Evolutionary conservation across 2,329 filamentous ascomycete species (phyloP), one percentile per base, ranked within the genome.

Genomic region (Coleophoma eucalyptorum): DNA sequence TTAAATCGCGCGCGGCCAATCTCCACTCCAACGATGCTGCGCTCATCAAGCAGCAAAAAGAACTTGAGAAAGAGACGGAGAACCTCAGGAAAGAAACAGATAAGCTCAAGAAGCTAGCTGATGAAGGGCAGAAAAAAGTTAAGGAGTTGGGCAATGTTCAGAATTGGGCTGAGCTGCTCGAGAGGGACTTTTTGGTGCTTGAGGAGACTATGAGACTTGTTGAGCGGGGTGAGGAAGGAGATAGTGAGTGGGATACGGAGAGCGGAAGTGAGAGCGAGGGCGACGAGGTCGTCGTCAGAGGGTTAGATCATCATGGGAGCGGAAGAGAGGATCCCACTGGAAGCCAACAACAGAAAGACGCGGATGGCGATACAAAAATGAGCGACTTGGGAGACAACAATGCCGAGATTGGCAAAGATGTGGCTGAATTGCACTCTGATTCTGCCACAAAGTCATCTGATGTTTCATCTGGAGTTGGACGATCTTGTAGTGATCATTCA

Each of bases 91-190:
- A 77, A 57, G 85, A 90, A 65, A 84, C 79, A 46, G 81, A 84
- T 54, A 79, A 81, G 67, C 77, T 89, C 63, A 78, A 74, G 57
- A 78, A 78, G 57, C 74, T 89, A 59, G 83, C 83, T 5, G 79
- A 80, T 58, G 77, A 76, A 51, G 84, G 84, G 34, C 79, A 80
- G 43, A 77, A 78, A 57, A 78, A 77, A 62, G 72, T 93, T 52
- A 92, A 91, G 71, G 88, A 91, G 74, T 74, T 91, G 54, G 88
- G 89, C 20, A 85, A 91, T 65, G 80, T 93, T 64, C 88, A 93
- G 75, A 92, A 92, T 67, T 94, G 89, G 89, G 87, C 89, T 19
- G 89, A 94, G 77, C 82, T 91, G 70, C 74, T 93, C 62, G 89
- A 86, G 74, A 68, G 81, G 52, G 81, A 85, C 58, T 83, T 87